These are phyloP conservation scores for Phytophthora pistaciae DNA, from an alignment of 352 stramenopile genomes.

Conservation along the genomic window DNA sequence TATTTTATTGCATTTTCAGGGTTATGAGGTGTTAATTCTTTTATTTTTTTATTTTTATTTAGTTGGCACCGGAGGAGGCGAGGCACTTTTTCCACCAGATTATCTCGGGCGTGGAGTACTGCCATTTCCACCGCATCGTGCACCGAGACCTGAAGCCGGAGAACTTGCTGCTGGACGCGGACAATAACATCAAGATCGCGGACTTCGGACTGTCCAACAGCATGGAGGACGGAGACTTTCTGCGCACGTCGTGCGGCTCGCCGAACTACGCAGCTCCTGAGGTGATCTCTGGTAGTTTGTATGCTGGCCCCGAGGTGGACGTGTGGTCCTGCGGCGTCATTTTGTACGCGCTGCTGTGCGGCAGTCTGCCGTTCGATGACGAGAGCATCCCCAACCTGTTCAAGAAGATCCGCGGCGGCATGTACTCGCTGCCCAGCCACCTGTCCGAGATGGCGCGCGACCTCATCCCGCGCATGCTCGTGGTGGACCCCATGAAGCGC, in stretches of 20 bases:
- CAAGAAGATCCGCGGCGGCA: constrained; percentile 98
- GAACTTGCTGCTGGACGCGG: constrained; percentile 97
- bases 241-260: constrained; percentile 97
- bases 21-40: constrained; percentile 8
- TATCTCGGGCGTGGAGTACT: constrained; percentile 99
- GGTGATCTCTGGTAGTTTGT: constrained; percentile 98
- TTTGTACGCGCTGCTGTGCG: constrained; percentile 98
- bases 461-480: constrained; percentile 98
- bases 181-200: constrained; percentile 99
- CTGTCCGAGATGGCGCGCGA: constrained; percentile 96
- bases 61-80: constrained; percentile 97
- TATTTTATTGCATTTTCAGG: not conserved
- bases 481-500: constrained; percentile 99
- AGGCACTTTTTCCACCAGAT: constrained; percentile 99
- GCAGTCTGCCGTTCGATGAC: constrained; percentile 98
- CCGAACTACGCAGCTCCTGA: constrained; percentile 99
- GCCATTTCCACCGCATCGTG: constrained; percentile 99
- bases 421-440: constrained; percentile 98
- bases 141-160: constrained; percentile 99
- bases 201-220: constrained; percentile 99
- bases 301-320: constrained; percentile 98
- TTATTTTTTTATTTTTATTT: constrained; percentile 30
- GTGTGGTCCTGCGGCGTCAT: constrained; percentile 99
- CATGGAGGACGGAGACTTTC: constrained; percentile 99
- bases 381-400: constrained; percentile 99